Percentiles rank a stretch among this genome's conserved stretches.
phyloP scores from a whole-genome alignment of 345 rosid genomes.

The Psidium guajava region DNA sequence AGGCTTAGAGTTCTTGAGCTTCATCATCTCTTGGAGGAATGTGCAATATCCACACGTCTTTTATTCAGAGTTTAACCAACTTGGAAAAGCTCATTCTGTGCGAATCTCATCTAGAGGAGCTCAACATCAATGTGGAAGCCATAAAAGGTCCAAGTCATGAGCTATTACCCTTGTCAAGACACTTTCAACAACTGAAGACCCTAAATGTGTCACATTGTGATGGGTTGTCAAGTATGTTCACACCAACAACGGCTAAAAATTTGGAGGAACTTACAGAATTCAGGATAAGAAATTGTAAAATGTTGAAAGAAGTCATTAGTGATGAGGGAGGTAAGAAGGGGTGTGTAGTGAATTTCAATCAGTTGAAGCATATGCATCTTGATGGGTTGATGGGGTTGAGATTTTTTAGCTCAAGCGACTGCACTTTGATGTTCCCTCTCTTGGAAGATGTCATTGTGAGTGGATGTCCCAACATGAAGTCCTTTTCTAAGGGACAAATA shows the following conservation, averaged over 20 bases:
- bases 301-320: not conserved
- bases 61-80: not conserved
- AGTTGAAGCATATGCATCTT: not conserved
- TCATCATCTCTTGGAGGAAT: not conserved
- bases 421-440: not conserved
- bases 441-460: not conserved
- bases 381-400: not conserved
- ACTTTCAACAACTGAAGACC: not conserved
- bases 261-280: not conserved
- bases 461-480: accelerated
- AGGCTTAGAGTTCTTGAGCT: not conserved
- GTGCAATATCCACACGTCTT: accelerated
- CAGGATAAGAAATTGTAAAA: not conserved
- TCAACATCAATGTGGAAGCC: not conserved
- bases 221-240: not conserved
- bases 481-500: not conserved
- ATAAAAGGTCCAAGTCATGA: not conserved
- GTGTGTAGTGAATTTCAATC: not conserved
- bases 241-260: not conserved
- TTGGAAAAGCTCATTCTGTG: not conserved
- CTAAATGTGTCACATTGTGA: no score
- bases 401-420: not conserved
- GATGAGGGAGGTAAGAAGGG: not conserved
- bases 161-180: not conserved
- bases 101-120: not conserved